A percentile compares a stretch with the other conserved stretches of the same genome.
These are phyloP conservation scores for Trichoderma citrinoviride DNA, from an alignment of 2,329 filamentous ascomycete genomes.

Conservation along the genomic window DNA sequence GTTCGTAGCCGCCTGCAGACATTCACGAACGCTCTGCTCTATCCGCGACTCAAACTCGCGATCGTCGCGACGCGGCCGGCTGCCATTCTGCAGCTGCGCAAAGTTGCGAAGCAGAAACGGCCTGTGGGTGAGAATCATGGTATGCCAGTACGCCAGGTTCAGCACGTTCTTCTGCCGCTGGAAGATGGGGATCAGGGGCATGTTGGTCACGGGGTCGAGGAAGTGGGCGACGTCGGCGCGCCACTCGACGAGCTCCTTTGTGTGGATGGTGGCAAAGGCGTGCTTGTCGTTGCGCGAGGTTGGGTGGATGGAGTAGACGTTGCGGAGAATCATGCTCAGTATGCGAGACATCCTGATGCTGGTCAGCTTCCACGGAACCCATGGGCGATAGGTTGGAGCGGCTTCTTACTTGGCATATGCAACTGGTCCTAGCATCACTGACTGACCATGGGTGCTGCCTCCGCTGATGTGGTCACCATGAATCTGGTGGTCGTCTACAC, in stretches of 20 bases:
- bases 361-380: not conserved
- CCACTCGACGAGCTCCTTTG: conserved; percentile 9
- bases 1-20: conserved; percentile 3
- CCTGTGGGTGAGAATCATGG: conserved; percentile 14
- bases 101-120: conserved; percentile 13
- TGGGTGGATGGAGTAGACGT: conserved; percentile 15
- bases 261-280: conserved; percentile 12
- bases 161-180: conserved; percentile 13
- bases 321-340: conserved; percentile 15
- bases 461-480: conserved; percentile 7
- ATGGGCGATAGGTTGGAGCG: too few relatives aligned
- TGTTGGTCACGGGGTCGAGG: conserved; percentile 4
- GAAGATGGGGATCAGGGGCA: conserved; percentile 16
- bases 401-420: conserved; percentile 9
- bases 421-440: conserved; percentile 4
- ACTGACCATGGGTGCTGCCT: conserved; percentile 9
- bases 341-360: conserved; percentile 8
- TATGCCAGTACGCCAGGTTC: conserved; percentile 14
- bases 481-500: conserved; percentile 9
- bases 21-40: conserved; percentile 9
- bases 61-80: conserved; percentile 7
- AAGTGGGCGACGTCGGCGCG: conserved; percentile 10
- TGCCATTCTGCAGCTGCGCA: conserved; percentile 12
- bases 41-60: conserved; percentile 4
- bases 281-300: conserved; percentile 16